A percentile compares a stretch with the other conserved stretches of the same genome.
Evolutionary conservation across 2,329 filamentous ascomycete genomes (phyloP).

Genomic region (Pseudogymnoascus verrucosus): DNA sequence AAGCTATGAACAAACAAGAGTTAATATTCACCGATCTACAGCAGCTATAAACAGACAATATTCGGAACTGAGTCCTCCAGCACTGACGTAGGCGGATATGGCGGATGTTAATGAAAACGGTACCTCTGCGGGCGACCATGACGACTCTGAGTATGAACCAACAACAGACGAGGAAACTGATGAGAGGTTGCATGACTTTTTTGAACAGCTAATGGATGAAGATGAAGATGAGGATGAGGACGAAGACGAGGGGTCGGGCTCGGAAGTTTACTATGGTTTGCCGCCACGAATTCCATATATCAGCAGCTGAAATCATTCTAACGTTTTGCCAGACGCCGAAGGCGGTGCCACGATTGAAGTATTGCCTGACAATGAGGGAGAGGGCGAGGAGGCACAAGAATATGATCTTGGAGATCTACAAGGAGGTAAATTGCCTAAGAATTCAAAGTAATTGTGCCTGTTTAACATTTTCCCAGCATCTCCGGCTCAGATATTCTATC

Average conservation of each 20-base stretch:
- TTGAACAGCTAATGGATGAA: slow-evolving; percentile 17
- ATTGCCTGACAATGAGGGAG: slow-evolving; percentile 18
- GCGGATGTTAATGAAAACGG: background rate
- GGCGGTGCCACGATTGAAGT: slow-evolving; percentile 18
- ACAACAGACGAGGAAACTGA: slow-evolving; percentile 31
- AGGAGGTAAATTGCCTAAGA: background rate
- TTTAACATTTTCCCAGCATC: slow-evolving; percentile 14
- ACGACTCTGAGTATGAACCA: slow-evolving; percentile 44
- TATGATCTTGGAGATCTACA: background rate
- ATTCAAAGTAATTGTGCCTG: background rate
- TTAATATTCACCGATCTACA: background rate
- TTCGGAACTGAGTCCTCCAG: background rate
- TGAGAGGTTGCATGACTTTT: slow-evolving; percentile 25
- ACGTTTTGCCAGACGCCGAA: slow-evolving; percentile 5
- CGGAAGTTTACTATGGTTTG: slow-evolving; percentile 5
- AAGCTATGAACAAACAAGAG: background rate
- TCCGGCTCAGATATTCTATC: slow-evolving; percentile 14
- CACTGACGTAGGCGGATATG: slow-evolving; percentile 2
- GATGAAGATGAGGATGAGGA: slow-evolving; percentile 14
- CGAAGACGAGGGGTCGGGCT: slow-evolving; percentile 19
- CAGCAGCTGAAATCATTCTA: background rate
- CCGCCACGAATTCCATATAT: background rate
- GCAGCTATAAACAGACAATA: background rate
- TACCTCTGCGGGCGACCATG: slow-evolving; percentile 28
- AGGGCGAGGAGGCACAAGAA: background rate